Evolutionary conservation across 2,329 filamentous ascomycete species (phyloP), one percentile per base, ranked within the genome.

Genomic region (Aspergillus sp.): DNA sequence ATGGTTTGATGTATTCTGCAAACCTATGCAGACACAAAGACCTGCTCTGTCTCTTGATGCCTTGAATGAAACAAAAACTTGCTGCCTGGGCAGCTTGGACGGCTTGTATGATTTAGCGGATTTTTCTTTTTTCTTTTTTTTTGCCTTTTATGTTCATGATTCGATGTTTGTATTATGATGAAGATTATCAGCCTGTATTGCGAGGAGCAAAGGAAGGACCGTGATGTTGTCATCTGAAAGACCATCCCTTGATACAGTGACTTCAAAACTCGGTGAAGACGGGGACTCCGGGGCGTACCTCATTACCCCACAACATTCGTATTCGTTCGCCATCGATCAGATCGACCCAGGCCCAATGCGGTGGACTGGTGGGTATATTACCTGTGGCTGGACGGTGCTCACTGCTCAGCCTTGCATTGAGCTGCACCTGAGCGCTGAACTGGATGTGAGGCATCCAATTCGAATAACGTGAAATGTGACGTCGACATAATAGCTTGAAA

Each of bases 301-400:
- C 51, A 56, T 59, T 52, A 45, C 56, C 47, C 46, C 33, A 39
- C 50, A 51, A 41, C 40, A 43, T 40, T 52, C 41, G 47, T 55
- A 48, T 44, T 41, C 15, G 27, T 31, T 12, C n/a, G 41, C 19
- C 9, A 8, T 44, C 21, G 40, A 53, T 53, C 33, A 46, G 27
- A 27, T 53, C 40, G 33, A 12, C 17, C 14, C 31, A 4, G 3
- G 14, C 17, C 48, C 21, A 17, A 9, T 48, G 46, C 35, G 46
- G 31, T 37, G 46, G 11, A 48, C 27, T 48, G 46, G 31, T 48
- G 46, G 11, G 35, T 21, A 48, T 48, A 23, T 48, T 17, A 21
- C 27, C 12, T 21, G 46, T 48, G 46, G 27, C 31, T 48, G 31
- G 3, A 37, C n/a, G 43, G 35, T 46, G 21, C 21, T 41, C 17